A percentile compares a stretch with the other conserved stretches of the same genome.
phyloP scores from a whole-genome alignment of 2,329 filamentous ascomycete genomes.

The Neofusicoccum kwambonambiense region DNA sequence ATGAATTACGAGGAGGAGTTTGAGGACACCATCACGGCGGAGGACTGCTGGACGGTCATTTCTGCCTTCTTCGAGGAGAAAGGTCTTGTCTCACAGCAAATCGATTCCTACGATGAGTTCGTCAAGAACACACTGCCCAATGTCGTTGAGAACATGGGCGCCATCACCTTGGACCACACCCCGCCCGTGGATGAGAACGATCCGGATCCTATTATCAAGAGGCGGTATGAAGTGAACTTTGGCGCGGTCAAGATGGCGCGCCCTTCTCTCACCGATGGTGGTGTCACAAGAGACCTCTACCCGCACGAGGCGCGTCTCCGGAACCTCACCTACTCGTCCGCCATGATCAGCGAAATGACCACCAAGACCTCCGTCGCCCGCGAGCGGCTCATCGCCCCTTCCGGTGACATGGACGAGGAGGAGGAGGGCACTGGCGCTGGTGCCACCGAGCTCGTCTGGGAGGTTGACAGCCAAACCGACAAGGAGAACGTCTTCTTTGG shows the following conservation, averaged over 20 bases:
- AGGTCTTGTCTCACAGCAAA: constrained; percentile 93
- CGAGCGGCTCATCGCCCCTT: constrained; percentile 63
- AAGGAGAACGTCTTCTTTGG: constrained; percentile 80
- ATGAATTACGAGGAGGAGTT: constrained; percentile 42
- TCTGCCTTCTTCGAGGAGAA: constrained; percentile 95
- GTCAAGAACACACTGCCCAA: constrained; percentile 92
- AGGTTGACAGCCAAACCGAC: constrained; percentile 48
- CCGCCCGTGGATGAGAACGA: constrained; percentile 74
- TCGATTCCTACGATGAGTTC: constrained; percentile 98
- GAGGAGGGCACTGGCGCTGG: constrained; percentile 35
- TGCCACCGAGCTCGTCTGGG: constrained; percentile 44
- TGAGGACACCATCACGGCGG: constrained; percentile 76
- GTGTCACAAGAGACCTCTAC: constrained; percentile 77
- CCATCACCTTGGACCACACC: constrained; percentile 90
- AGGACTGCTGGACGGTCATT: constrained; percentile 98
- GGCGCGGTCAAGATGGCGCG: constrained; percentile 84
- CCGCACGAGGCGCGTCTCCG: constrained; percentile 94
- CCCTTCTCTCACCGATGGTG: constrained; percentile 88
- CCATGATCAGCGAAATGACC: constrained; percentile 83
- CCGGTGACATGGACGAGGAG: constrained; percentile 67
- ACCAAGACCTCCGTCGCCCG: constrained; percentile 82
- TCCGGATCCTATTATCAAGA: constrained; percentile 73
- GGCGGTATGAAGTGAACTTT: constrained; percentile 93
- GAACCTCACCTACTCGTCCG: constrained; percentile 92
- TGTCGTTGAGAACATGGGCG: constrained; percentile 86